These are phyloP conservation scores for Rhynchospora tenuis DNA, from an alignment of 176 grass and related monocot genomes.

Conservation along the genomic window DNA sequence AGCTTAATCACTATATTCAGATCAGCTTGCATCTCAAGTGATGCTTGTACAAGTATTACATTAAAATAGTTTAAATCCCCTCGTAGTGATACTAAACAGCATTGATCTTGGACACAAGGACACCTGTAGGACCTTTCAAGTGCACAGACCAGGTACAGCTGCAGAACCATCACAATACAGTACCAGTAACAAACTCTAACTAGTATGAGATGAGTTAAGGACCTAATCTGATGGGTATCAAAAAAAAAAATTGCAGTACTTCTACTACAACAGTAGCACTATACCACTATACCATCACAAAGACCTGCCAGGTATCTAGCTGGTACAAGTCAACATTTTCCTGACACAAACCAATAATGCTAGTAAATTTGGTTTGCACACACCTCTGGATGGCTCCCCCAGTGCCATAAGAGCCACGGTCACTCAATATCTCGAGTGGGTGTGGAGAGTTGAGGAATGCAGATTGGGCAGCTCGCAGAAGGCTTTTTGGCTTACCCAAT, in stretches of 20 bases:
- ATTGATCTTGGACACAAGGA: neutral
- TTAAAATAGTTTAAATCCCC: neutral
- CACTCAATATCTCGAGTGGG: constrained; percentile 81
- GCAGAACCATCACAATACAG: neutral
- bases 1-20: neutral
- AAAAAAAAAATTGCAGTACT: too few species aligned
- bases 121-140: neutral
- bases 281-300: too few species aligned
- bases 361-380: neutral
- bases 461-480: constrained; percentile 45
- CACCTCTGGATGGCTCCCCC: constrained; percentile 50
- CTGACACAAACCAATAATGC: neutral
- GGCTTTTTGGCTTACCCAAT: constrained; percentile 23
- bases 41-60: neutral
- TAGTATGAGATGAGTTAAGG: neutral
- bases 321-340: neutral
- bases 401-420: constrained; percentile 60
- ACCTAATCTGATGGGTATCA: neutral
- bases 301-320: neutral
- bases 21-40: neutral
- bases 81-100: neutral
- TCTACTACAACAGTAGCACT: too few species aligned
- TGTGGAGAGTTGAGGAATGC: constrained; percentile 91
- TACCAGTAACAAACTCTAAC: neutral
- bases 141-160: neutral